Evolutionary conservation across 441 rosid genomes (phyloP), one percentile per base, ranked within the genome.

Genomic region (Bocquillonia castaneifolia): DNA sequence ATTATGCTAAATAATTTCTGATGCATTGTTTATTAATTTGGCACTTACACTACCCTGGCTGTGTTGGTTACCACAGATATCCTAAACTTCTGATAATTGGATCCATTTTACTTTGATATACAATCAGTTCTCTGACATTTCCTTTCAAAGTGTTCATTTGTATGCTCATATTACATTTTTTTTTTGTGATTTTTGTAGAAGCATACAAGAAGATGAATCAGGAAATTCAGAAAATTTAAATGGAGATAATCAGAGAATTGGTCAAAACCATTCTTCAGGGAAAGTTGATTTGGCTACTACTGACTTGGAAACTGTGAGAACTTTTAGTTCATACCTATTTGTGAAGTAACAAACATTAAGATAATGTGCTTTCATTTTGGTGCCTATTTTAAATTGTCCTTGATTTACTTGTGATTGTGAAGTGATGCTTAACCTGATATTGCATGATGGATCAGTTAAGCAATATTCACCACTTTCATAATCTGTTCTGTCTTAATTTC

Each of bases 241-340:
- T 72, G 88, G 87, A 78, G 91, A 83, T 76, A 77, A 79, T 70
- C 81, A 77, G 59, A 79, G 79, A 70, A 68, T 70, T 71, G 80
- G 79, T 76, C 81, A 81, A 77, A 84, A 72, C 66, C 71, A 69
- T 80, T 79, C 86, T 28, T 65, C 57, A 22, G 85, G 79, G 65
- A 82, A 83, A 78, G 74, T 66, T 26, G 88, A 75, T 73, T 81
- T 68, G 63, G 71, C 78, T 70, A 44, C 53, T 57, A 52, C 63
- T 74, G 70, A 64, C 52, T 54, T 58, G 45, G 88, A 83, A 78
- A 78, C 64, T 31, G 93, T 91, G 79, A 78, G 88, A 69, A 62
- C 64, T 50, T 64, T 61, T 67, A 63, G 17, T 5, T n/a, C 50
- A 25, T 5, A 51, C 28, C 7, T 39, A 22, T 45, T 44, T 54